phyloP scores from a whole-genome alignment of 2,329 filamentous ascomycete species.

The Cercospora zeina region DNA sequence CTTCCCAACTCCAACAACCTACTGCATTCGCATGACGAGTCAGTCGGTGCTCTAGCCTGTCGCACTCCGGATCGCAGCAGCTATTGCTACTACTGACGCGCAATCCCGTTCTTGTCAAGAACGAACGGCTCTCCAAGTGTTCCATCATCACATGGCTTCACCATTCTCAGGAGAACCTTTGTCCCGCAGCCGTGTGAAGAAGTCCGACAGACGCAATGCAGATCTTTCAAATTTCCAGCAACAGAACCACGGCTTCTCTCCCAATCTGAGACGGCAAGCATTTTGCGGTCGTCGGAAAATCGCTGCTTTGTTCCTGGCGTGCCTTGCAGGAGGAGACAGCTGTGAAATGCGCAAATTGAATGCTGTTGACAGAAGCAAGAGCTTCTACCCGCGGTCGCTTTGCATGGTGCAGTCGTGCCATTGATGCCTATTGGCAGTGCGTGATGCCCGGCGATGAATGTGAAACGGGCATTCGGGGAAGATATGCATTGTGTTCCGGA shows the following conservation, averaged over 20 bases:
- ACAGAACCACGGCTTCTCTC: not conserved
- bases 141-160: not conserved
- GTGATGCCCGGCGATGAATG: not conserved
- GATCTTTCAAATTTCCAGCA: conserved; percentile 2
- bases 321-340: conserved; percentile 5
- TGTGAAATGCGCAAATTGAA: not conserved
- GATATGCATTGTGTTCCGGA: not conserved
- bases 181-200: conserved; percentile 4
- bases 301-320: not conserved
- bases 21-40: conserved; percentile 1
- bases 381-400: not conserved
- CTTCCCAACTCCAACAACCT: not conserved
- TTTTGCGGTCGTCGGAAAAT: conserved; percentile 1
- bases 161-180: not conserved
- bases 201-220: not conserved
- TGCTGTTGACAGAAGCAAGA: conserved; percentile 1
- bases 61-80: not conserved
- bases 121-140: not conserved
- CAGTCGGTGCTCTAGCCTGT: not conserved
- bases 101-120: not conserved
- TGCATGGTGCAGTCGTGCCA: not conserved
- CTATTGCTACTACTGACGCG: not conserved
- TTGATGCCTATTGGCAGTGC: not conserved
- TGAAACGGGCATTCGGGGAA: not conserved
- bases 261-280: not conserved